phyloP scores from a whole-genome alignment of 495 filamentous ascomycete species.

The Penicillium arizonense region DNA sequence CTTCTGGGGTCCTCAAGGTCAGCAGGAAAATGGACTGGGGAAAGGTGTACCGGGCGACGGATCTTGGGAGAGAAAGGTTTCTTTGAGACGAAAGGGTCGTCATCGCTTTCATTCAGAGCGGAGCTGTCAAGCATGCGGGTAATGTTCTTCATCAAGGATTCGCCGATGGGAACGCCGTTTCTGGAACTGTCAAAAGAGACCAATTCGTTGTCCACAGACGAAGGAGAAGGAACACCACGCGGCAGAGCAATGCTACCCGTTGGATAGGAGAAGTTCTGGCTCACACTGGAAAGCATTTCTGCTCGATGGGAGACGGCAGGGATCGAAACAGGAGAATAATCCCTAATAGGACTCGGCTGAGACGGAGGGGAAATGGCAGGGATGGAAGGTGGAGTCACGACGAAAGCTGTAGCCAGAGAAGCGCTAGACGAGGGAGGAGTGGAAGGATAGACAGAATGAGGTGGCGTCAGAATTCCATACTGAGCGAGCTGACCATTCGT shows the following conservation, averaged over 20 bases:
- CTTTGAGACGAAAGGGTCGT: conserved; percentile 1
- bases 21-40: neutral
- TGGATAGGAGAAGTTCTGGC: neutral
- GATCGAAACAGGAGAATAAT: too few species aligned
- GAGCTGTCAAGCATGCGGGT: conserved; percentile 7
- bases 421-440: too few species aligned
- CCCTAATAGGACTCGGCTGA: too few species aligned
- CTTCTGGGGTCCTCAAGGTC: neutral
- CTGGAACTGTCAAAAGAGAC: neutral
- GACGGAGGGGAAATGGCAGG: too few species aligned
- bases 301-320: too few species aligned
- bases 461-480: too few species aligned
- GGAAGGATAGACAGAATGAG: too few species aligned
- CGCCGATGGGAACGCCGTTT: neutral
- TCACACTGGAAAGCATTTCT: too few species aligned
- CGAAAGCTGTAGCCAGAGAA: too few species aligned
- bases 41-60: neutral
- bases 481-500: too few species aligned
- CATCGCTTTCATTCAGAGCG: neutral
- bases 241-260: neutral
- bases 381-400: too few species aligned
- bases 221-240: neutral
- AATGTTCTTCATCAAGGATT: conserved; percentile 3
- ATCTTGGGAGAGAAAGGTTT: neutral
- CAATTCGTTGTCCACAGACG: neutral